Conservation (phyloP, 495 filamentous ascomycete species). For the Penicillium antarcticum region DNA sequence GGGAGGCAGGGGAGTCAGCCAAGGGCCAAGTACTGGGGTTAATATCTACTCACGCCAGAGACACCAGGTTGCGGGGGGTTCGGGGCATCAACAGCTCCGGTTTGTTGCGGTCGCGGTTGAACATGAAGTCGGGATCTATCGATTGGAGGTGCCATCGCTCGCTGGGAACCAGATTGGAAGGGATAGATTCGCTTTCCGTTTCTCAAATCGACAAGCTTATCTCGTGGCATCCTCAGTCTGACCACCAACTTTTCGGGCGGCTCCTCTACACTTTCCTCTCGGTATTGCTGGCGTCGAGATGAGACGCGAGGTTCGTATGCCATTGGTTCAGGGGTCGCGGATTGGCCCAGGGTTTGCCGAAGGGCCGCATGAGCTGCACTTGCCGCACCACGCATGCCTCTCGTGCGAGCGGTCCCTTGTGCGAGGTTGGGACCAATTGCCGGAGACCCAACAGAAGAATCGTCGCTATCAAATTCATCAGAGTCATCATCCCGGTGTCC, state of each 20-base stretch:
- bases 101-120: constrained; percentile 45
- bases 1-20: constrained; percentile 21
- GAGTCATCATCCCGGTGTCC: constrained; percentile 69
- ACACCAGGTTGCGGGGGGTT: constrained; percentile 54
- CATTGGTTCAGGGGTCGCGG: constrained; percentile 37
- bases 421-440: constrained; percentile 64
- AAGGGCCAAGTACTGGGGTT: constrained; percentile 10
- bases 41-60: constrained; percentile 53
- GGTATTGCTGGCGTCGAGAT: constrained; percentile 56
- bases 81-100: constrained; percentile 61
- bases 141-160: constrained; percentile 59
- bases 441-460: constrained; percentile 82
- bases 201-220: constrained; percentile 31
- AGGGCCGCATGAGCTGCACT: constrained; percentile 73
- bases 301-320: constrained; percentile 59
- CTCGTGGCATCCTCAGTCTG: constrained; percentile 33
- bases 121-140: constrained; percentile 34
- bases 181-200: constrained; percentile 21
- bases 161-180: constrained; percentile 30
- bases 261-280: constrained; percentile 73
- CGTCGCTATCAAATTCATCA: constrained; percentile 83
- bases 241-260: constrained; percentile 43
- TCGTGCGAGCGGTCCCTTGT: constrained; percentile 77
- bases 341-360: constrained; percentile 79
- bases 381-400: constrained; percentile 81